Base-by-base conservation (phyloP, 2,329 filamentous ascomycete genomes). In the Fusarium sp. region DNA sequence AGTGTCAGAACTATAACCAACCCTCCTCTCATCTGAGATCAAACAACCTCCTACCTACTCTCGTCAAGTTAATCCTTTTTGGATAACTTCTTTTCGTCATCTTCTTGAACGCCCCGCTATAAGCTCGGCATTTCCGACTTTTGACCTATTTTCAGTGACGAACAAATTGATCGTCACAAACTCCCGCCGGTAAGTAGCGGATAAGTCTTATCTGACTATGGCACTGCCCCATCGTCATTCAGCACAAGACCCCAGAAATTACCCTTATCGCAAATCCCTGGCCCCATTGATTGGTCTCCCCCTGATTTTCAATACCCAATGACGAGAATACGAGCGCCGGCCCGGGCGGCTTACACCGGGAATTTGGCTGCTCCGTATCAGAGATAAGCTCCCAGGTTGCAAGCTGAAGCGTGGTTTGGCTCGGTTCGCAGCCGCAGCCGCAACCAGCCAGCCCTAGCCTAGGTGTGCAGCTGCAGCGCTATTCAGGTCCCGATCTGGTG, bases 321-420 rank as follows among this genome's bases (percentile, higher is more conserved):
- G 64, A 64, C 44, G 50, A 56, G 61, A 64, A 69, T 64, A 71
- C 65, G 68, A 73, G 70, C 65, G 65, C 72, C 72, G 72, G 72
- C 54, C 72, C 72, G 72, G 60, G 72, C 70, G 70, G 70, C 69
- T 70, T 74, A 72, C 61, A 57, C 62, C 56, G 59, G 42, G 51
- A 53, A 65, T 62, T 65, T 66, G 62, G 42, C 23, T 56, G 45
- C 49, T 56, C 60, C 58, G 67, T 71, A 60, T 66, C 63, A 68
- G 51, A 44, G 48, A 61, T 61, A 61, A 61, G 58, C 56, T 53
- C 55, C 51, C 52, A 48, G 51, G 34, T 36, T 36, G 28, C 23
- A n/a, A 38, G 36, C 32, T 43, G 24, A 26, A 26, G 26, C 26
- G 26, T 28, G 26, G 4, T 28, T 11, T 28, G 26, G 26, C 26